Evolutionary conservation across 2,329 filamentous ascomycete genomes (phyloP), one percentile per base, ranked within the genome.

Genomic region (Sporothrix humicola): DNA sequence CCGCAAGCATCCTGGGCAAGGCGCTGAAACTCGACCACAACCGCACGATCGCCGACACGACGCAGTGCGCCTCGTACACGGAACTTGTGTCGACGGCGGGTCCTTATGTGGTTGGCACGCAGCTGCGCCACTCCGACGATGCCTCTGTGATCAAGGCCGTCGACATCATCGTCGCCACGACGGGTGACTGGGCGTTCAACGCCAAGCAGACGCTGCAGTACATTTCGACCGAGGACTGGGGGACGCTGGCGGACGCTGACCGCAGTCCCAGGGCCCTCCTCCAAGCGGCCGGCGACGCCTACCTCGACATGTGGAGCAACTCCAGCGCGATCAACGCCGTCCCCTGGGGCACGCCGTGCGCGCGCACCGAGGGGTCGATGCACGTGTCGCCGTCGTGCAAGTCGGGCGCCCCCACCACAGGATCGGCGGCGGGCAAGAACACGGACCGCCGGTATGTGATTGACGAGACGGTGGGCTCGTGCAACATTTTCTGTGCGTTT

Each of bases 61-160:
- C 77, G 37, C 74, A 75, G 31, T 83, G 82, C 76, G 79, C 82
- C n/a, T 82, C 83, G 42, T 82, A 82, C 74, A 83, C 85, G 23
- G 82, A 84, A 76, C 79, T 85, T 73, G 80, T 83, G 71, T 71
- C 74, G 44, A 77, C 77, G 31, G 77, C 79, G 7, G 78, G 75
- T 5, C 81, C 81, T 26, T 76, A 76, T 54, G 76, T 77, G 31
- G 70, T 77, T 6, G 76, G 75, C 1, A 74, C 73, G 15, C 76
- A 77, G 72, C 69, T 77, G 10, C 74, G 71, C 46, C 73, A 76
- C 74, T 65, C 42, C 8, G 61, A 46, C 8, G 61, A 37, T 3
- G 61, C 37, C 26, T 44, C 48, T 7, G 73, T 70, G 52, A 71
- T 73, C 69, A 77, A 77, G 65, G 75, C 78, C 20, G 79, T 82